Percentiles rank a stretch among this genome's conserved stretches.
Conservation (phyloP, 1,284 basidiomycete species). For the Cerrena zonata region DNA sequence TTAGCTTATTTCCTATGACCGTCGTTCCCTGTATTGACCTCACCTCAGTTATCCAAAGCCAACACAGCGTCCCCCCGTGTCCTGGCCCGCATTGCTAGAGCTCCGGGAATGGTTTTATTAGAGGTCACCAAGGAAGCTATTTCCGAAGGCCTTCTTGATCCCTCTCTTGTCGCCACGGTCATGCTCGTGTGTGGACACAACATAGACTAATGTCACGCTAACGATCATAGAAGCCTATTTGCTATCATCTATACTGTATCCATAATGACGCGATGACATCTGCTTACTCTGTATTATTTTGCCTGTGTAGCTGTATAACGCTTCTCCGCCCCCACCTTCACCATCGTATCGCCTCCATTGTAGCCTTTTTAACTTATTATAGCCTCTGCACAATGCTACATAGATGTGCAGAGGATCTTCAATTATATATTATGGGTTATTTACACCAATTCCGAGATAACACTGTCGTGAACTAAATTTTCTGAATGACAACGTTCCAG, state of each 20-base stretch:
- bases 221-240: not conserved
- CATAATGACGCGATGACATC: not conserved
- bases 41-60: conserved; percentile 26
- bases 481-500: no score
- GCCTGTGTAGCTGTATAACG: not conserved
- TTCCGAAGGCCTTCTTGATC: conserved; percentile 28
- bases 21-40: not conserved
- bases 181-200: conserved; percentile 31
- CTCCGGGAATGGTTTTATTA: conserved; percentile 24
- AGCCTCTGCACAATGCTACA: no score
- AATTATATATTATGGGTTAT: no score
- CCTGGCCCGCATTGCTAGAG: conserved; percentile 27
- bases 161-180: conserved; percentile 32
- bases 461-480: no score
- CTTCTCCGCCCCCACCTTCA: not conserved
- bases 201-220: conserved; percentile 24
- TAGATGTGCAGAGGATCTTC: no score
- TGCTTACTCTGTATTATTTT: not conserved
- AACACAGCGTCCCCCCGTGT: conserved; percentile 24
- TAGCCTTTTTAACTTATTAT: no score
- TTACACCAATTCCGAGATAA: no score
- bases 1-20: conserved; percentile 11
- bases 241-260: not conserved
- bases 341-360: not conserved
- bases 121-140: conserved; percentile 31